A percentile compares a stretch with the other conserved stretches of the same genome.
Evolutionary conservation across 2,329 filamentous ascomycete genomes (phyloP).

Genomic region (Chaetomium sp.): DNA sequence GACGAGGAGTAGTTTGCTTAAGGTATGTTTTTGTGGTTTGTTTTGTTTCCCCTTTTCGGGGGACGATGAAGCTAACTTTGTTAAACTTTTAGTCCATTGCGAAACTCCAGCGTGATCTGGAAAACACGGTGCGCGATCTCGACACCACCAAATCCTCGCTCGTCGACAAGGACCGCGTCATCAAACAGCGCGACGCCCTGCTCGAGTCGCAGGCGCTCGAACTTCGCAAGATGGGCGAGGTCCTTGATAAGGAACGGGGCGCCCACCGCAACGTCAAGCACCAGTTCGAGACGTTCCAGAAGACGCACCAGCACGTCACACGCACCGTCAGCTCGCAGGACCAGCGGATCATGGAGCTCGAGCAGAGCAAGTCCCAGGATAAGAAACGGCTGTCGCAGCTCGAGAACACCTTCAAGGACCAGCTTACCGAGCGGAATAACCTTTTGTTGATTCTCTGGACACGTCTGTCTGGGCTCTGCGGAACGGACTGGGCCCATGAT

Average conservation of each 20-base stretch:
- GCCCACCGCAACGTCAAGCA: constrained; percentile 79
- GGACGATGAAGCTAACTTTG: constrained; percentile 3
- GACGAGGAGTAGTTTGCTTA: constrained; percentile 76
- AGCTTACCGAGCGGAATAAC: constrained; percentile 83
- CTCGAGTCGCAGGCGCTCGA: constrained; percentile 87
- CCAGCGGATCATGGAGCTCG: constrained; percentile 76
- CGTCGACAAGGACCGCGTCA: constrained; percentile 82
- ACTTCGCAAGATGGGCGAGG: constrained; percentile 72
- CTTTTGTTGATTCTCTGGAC: constrained; percentile 88
- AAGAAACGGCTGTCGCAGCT: constrained; percentile 68
- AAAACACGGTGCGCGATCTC: constrained; percentile 75
- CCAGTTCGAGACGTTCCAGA: constrained; percentile 81
- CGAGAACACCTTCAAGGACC: constrained; percentile 77
- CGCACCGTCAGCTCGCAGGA: constrained; percentile 81
- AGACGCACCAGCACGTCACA: constrained; percentile 80
- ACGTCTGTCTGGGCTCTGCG: constrained; percentile 75
- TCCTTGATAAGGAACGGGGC: constrained; percentile 85
- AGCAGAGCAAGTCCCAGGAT: constrained; percentile 70
- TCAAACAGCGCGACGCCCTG: constrained; percentile 81
- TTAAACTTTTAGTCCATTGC: constrained; percentile 61
- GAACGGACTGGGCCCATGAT: constrained; percentile 83
- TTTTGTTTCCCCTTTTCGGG: background rate
- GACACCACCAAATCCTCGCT: constrained; percentile 70
- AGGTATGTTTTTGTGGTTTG: constrained; percentile 42
- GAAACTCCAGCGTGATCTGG: constrained; percentile 81